phyloP scores from a whole-genome alignment of 2,329 filamentous ascomycete genomes.

The Curvularia verruculosa region DNA sequence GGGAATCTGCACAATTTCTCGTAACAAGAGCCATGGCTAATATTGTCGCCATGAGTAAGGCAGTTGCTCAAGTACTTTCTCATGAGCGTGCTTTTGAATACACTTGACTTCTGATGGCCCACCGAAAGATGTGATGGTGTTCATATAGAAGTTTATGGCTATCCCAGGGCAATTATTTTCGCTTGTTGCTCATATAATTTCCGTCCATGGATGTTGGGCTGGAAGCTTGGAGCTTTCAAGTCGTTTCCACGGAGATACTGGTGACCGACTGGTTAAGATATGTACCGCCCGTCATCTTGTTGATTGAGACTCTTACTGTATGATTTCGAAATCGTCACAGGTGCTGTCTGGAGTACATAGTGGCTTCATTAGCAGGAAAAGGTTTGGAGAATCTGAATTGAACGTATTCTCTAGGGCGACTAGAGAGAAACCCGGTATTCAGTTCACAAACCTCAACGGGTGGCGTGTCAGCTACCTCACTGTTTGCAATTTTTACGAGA shows the following conservation, averaged over 20 bases:
- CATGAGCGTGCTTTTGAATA: constrained; percentile 61
- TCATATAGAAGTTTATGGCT: constrained; percentile 60
- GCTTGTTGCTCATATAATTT: constrained; percentile 47
- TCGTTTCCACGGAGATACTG: constrained; percentile 46
- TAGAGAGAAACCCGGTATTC: constrained; percentile 56
- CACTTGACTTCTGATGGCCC: constrained; percentile 20
- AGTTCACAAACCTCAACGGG: constrained; percentile 54
- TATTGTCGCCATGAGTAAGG: constrained; percentile 58
- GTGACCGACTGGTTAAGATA: constrained; percentile 35
- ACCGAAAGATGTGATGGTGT: constrained; percentile 49
- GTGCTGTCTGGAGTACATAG: constrained; percentile 52
- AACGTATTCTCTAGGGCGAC: constrained; percentile 25
- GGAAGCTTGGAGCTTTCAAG: constrained; percentile 46
- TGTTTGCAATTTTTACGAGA: constrained; percentile 22
- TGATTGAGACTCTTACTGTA: constrained; percentile 43
- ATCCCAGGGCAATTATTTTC: constrained; percentile 59
- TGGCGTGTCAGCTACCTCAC: constrained; percentile 25
- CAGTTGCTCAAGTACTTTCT: constrained; percentile 56
- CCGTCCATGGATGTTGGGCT: constrained; percentile 51
- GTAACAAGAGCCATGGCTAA: constrained; percentile 62
- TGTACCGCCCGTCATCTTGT: constrained; percentile 15
- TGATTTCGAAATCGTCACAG: constrained; percentile 54
- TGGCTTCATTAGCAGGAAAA: constrained; percentile 48
- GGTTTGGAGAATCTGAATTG: constrained; percentile 57
- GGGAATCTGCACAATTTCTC: constrained; percentile 56